phyloP scores from a whole-genome alignment of 2,329 filamentous ascomycete species.

The Ophiosphaerella narmari region DNA sequence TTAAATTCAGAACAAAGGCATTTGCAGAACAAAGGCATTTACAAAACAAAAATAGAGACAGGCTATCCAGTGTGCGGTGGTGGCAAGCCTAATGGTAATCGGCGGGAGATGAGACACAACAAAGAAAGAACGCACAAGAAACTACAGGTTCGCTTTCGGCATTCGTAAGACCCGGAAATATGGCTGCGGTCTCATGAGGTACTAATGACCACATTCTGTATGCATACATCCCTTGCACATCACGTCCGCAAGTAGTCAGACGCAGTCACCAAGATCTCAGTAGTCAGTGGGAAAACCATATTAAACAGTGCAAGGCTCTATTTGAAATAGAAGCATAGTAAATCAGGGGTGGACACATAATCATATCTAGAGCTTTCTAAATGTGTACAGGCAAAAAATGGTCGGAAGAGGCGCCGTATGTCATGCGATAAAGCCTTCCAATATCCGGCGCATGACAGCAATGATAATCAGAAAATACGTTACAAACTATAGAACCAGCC shows the following conservation, averaged over 20 bases:
- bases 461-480: conserved; percentile 10
- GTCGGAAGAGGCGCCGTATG: conserved; percentile 24
- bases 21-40: conserved; percentile 15
- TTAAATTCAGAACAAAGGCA: conserved; percentile 2
- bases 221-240: conserved; percentile 18
- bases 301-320: background rate
- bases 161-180: conserved; percentile 2
- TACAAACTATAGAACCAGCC: background rate
- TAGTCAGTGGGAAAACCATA: conserved; percentile 1
- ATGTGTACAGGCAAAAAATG: background rate
- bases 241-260: background rate
- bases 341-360: conserved; percentile 5
- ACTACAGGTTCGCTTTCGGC: conserved; percentile 25
- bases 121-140: conserved; percentile 32
- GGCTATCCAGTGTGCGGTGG: conserved; percentile 7
- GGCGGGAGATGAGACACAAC: conserved; percentile 23
- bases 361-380: conserved; percentile 19
- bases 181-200: conserved; percentile 9
- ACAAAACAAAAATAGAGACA: conserved; percentile 17
- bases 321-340: conserved; percentile 1
- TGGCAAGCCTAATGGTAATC: conserved; percentile 12
- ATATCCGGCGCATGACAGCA: conserved; percentile 10
- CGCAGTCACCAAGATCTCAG: background rate
- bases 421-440: conserved; percentile 22
- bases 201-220: conserved; percentile 22